A percentile compares a stretch with the other conserved stretches of the same genome.
phyloP scores from a whole-genome alignment of 1,284 basidiomycete genomes.

The Ceratobasidium sp. region DNA sequence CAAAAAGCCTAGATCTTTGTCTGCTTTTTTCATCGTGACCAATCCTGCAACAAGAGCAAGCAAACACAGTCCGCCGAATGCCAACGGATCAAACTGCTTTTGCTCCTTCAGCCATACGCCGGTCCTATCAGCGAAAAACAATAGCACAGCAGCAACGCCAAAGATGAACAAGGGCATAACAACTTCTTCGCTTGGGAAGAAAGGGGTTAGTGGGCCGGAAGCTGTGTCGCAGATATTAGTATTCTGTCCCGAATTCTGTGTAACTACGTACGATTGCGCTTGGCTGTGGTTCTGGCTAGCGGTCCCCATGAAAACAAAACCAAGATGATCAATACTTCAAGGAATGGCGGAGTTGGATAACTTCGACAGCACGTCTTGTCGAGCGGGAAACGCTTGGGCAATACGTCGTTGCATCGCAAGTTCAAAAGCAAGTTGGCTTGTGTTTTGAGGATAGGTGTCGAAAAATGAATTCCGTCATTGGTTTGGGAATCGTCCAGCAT shows the following conservation, averaged over 20 bases:
- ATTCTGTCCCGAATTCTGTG: neutral
- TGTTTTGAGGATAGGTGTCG: constrained; percentile 64
- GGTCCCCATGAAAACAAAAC: constrained; percentile 66
- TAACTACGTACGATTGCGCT: constrained; percentile 10
- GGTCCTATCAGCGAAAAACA: constrained; percentile 82
- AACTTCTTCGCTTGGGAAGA: constrained; percentile 54
- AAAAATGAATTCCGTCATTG: constrained; percentile 84
- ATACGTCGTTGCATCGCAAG: constrained; percentile 76
- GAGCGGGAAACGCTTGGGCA: constrained; percentile 73
- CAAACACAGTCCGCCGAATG: constrained; percentile 68
- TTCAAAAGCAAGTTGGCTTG: constrained; percentile 86
- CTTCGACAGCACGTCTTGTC: constrained; percentile 84
- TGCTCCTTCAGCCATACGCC: constrained; percentile 86
- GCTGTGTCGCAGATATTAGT: constrained; percentile 4
- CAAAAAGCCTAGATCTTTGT: constrained; percentile 85
- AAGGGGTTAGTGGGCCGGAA: constrained; percentile 43
- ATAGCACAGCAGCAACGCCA: constrained; percentile 68
- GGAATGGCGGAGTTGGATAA: constrained; percentile 70
- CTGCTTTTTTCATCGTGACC: constrained; percentile 68
- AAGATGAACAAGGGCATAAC: constrained; percentile 64
- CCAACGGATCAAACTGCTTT: constrained; percentile 76
- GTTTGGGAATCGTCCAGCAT: constrained; percentile 78
- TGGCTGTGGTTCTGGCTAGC: constrained; percentile 52
- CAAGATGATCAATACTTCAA: constrained; percentile 67
- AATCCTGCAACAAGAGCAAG: constrained; percentile 65